A percentile compares a stretch with the other conserved stretches of the same genome.
Evolutionary conservation across 2,329 filamentous ascomycete species (phyloP).

Genomic region (Aspergillus ibericus): DNA sequence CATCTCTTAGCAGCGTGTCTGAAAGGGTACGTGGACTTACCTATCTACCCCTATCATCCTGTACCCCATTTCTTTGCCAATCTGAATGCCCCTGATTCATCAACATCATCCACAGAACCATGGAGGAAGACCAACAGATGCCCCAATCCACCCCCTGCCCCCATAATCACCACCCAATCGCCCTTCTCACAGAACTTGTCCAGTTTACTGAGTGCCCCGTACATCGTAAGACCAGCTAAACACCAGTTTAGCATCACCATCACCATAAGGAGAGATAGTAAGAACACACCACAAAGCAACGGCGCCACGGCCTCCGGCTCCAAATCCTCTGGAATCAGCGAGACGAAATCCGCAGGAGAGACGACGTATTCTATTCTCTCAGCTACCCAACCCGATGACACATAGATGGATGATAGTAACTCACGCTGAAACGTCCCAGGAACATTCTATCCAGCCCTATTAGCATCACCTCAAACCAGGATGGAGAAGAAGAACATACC

Average conservation of each 20-base stretch:
- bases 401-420: background rate
- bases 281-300: constrained; percentile 11
- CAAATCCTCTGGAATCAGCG: constrained; percentile 7
- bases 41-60: constrained; percentile 11
- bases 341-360: constrained; percentile 11
- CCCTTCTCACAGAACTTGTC: constrained; percentile 9
- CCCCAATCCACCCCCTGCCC: constrained; percentile 13
- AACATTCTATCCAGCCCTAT: constrained; percentile 3
- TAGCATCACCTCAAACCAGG: background rate
- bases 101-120: no score
- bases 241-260: background rate
- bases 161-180: constrained; percentile 16
- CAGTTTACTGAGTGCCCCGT: constrained; percentile 14
- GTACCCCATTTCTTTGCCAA: constrained; percentile 14
- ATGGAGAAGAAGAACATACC: background rate
- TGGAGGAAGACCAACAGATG: constrained; percentile 3
- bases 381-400: background rate
- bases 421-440: constrained; percentile 15
- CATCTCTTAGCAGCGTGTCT: background rate
- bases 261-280: background rate
- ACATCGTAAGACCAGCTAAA: constrained; percentile 12
- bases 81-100: constrained; percentile 8
- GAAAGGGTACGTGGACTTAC: background rate
- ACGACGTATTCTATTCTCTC: constrained; percentile 10
- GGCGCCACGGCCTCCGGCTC: constrained; percentile 10